These are phyloP conservation scores for Anisodus acutangulus DNA, from an alignment of 257 asterid genomes.

Conservation along the genomic window DNA sequence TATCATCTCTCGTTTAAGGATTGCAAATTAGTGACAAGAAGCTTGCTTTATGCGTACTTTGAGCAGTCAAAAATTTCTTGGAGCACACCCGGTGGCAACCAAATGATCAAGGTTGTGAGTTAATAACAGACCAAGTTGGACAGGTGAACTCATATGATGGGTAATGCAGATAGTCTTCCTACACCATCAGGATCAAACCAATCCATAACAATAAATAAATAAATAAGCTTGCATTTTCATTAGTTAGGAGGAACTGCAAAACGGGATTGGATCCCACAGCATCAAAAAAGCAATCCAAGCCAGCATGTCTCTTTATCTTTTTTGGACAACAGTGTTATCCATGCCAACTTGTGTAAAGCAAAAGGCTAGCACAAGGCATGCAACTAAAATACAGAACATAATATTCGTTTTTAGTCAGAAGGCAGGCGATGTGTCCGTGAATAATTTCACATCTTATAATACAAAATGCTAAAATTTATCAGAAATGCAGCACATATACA, in stretches of 20 bases:
- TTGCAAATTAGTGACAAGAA: constrained; percentile 16
- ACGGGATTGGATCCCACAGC: neutral
- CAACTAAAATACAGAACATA: constrained; percentile 11
- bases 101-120: constrained; percentile 9
- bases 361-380: constrained; percentile 16
- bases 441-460: constrained; percentile 4
- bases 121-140: neutral
- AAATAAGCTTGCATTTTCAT: neutral
- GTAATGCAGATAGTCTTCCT: constrained; percentile 18
- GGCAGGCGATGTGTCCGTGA: neutral
- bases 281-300: constrained; percentile 11
- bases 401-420: constrained; percentile 2
- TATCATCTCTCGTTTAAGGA: no score
- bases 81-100: constrained; percentile 3
- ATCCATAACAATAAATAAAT: neutral
- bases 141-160: neutral
- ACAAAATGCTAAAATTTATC: neutral
- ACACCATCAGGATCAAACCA: neutral
- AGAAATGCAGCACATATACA: neutral
- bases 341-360: no score
- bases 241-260: neutral
- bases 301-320: neutral
- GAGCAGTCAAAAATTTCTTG: neutral
- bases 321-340: neutral
- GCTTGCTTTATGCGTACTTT: neutral